Base-by-base conservation (phyloP, 2,329 filamentous ascomycete genomes). In the Botrytis pseudocinerea region DNA sequence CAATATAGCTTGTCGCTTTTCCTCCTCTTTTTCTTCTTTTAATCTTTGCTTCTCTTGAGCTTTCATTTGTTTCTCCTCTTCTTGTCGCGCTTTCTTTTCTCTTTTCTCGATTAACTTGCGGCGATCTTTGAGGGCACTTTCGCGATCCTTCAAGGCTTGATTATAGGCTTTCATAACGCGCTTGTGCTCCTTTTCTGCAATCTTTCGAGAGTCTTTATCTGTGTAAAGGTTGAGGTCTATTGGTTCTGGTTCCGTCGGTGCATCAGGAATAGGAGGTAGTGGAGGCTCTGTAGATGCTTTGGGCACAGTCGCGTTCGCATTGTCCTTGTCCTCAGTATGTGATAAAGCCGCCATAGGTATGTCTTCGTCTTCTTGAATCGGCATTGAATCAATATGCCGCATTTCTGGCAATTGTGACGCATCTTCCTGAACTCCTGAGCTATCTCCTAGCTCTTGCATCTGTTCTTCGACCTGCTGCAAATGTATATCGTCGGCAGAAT, bases 111-210 rank as follows among this genome's bases (percentile, higher is more conserved):
- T 80, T 2, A 90, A 82, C 79, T 91, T 92, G 51, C 87, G 84
- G 10, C 89, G 87, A 73, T 92, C 89, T 65, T 87, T 87, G 66
- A 93, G 84, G 16, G 87, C 86, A 77, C 88, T 91, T 57, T 90
- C 87, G 51, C 89, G 89, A 74, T 90, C 87, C 81, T 92, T 93
- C 74, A 92, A 81, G 18, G 89, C 88, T 78, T 89, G 86, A 42
- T 91, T 87, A 79, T 93, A 92, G 14, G 85, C 85, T 79, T 93
- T 93, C 46, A 89, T 84, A 1, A 85, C 84, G 20, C 87, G 86
- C 69, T 88, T 88, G 72, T 89, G 85, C 77, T 93, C 91, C 73
- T 91, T 92, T 77, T 93, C 90, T 1, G 90, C 91, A 59, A 89
- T 85, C 77, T 92, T 93, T 14, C 89, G 88, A 42, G 88, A 84